Conservation (phyloP, 2,329 filamentous ascomycete genomes). For the Paecilomyces niveus region DNA sequence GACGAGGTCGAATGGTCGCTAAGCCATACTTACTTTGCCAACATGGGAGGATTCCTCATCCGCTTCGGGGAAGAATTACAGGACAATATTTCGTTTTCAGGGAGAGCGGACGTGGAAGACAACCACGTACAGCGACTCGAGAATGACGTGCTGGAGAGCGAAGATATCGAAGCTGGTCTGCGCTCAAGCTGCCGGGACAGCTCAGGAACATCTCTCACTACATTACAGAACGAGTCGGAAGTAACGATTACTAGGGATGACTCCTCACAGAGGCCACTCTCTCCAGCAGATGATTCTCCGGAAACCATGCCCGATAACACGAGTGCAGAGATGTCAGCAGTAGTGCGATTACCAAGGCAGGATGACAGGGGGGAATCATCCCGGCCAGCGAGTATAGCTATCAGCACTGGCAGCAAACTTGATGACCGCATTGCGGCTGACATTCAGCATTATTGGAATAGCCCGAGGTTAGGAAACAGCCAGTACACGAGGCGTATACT, state of each 20-base stretch:
- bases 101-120: too few relatives aligned
- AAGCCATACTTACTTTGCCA: slow-evolving; percentile 8
- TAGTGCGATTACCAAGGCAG: too few relatives aligned
- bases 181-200: neutral
- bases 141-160: neutral
- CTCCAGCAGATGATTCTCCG: neutral
- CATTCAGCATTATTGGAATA: neutral
- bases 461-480: neutral
- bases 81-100: neutral
- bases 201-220: neutral
- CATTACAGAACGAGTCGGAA: neutral
- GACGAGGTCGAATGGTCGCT: slow-evolving; percentile 4
- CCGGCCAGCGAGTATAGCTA: too few relatives aligned
- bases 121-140: neutral
- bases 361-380: too few relatives aligned
- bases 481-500: neutral
- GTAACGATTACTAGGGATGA: neutral
- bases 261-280: neutral
- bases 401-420: too few relatives aligned
- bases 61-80: slow-evolving; percentile 1
- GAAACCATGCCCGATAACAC: neutral
- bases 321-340: too few relatives aligned
- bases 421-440: too few relatives aligned
- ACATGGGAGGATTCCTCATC: slow-evolving; percentile 8
- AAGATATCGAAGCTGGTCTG: neutral